Evolutionary conservation across 2,329 filamentous ascomycete genomes (phyloP).

Genomic region (Exophiala sp.): DNA sequence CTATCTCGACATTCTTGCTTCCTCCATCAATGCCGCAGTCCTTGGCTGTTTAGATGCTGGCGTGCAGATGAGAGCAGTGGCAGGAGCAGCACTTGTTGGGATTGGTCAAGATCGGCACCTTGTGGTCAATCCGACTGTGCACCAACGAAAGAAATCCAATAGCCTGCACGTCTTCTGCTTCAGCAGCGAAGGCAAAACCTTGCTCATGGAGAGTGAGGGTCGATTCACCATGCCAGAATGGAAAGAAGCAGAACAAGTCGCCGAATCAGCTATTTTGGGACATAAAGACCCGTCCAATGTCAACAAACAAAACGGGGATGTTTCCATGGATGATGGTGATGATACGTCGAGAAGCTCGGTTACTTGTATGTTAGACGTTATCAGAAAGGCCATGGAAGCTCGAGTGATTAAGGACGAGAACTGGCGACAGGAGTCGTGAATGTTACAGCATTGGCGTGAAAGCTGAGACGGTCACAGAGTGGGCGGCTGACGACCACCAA

Average conservation of each 20-base stretch:
- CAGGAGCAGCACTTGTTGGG: slow-evolving; percentile 63
- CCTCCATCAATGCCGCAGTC: slow-evolving; percentile 74
- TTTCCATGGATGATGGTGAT: slow-evolving; percentile 20
- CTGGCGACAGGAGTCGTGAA: slow-evolving; percentile 21
- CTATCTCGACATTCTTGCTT: slow-evolving; percentile 76
- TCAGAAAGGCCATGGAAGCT: slow-evolving; percentile 25
- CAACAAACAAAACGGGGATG: slow-evolving; percentile 22
- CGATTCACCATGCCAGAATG: slow-evolving; percentile 71
- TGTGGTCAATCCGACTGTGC: slow-evolving; percentile 59
- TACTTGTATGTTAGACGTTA: slow-evolving; percentile 18
- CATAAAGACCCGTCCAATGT: slow-evolving; percentile 11
- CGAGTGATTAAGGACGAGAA: slow-evolving; percentile 25
- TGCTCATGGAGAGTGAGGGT: slow-evolving; percentile 80
- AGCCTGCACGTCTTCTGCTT: slow-evolving; percentile 84
- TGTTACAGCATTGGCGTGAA: slow-evolving; percentile 20
- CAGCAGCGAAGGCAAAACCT: slow-evolving; percentile 66
- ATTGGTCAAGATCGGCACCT: slow-evolving; percentile 47
- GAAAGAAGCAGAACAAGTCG: slow-evolving; percentile 65
- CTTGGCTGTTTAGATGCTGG: slow-evolving; percentile 77
- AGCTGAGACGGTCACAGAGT: slow-evolving; percentile 22
- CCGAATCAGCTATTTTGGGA: slow-evolving; percentile 61
- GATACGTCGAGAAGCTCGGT: slow-evolving; percentile 8
- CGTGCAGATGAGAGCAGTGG: slow-evolving; percentile 72
- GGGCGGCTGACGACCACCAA: slow-evolving; percentile 19
- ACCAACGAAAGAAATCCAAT: slow-evolving; percentile 58